These are phyloP conservation scores for Cladophialophora exuberans DNA, from an alignment of 2,329 filamentous ascomycete genomes.

Conservation along the genomic window DNA sequence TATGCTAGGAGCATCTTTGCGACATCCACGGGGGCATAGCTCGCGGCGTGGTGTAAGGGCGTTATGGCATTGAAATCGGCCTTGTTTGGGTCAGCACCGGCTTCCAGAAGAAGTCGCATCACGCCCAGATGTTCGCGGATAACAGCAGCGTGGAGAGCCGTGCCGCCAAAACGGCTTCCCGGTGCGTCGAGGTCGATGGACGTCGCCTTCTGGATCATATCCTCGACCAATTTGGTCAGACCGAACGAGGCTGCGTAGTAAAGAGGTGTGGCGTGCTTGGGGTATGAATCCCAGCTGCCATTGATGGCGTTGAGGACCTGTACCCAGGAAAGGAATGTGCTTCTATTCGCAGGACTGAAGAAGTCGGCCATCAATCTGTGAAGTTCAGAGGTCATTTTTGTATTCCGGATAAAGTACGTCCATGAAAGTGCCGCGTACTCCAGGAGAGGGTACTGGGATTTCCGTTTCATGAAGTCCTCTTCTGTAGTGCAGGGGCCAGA, in stretches of 20 bases:
- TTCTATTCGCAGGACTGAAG: neutral
- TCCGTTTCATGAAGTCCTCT: neutral
- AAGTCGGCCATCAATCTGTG: neutral
- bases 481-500: slow-evolving; percentile 3
- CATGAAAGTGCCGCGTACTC: slow-evolving; percentile 6
- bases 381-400: neutral
- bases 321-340: slow-evolving; percentile 2
- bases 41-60: slow-evolving; percentile 1
- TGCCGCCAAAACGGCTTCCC: slow-evolving; percentile 8
- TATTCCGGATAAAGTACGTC: neutral
- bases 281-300: neutral
- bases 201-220: neutral
- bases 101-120: slow-evolving; percentile 17
- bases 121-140: slow-evolving; percentile 9
- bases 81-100: slow-evolving; percentile 17
- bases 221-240: neutral
- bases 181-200: neutral
- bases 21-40: neutral
- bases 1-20: slow-evolving; percentile 31
- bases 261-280: neutral
- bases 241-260: slow-evolving; percentile 7
- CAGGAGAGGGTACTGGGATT: slow-evolving; percentile 1
- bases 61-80: neutral
- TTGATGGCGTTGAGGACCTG: neutral
- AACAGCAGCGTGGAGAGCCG: slow-evolving; percentile 11